phyloP scores from a whole-genome alignment of 2,329 filamentous ascomycete species.

The Nothopassalora personata region DNA sequence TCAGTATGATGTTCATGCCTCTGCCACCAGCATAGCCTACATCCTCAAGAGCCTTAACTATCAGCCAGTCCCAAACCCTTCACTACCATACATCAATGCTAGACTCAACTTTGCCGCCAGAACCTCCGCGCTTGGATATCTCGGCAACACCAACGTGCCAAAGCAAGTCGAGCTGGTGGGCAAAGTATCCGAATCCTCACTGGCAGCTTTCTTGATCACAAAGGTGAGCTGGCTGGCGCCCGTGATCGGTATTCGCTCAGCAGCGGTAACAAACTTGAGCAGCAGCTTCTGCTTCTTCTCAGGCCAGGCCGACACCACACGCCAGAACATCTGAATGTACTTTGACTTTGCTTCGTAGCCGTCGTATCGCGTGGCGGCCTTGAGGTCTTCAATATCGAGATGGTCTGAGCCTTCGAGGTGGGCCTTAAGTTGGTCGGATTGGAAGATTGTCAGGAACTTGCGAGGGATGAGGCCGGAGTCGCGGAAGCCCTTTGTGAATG shows the following conservation, averaged over 20 bases:
- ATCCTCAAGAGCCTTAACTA: background rate
- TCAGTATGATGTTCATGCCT: background rate
- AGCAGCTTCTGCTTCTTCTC: constrained; percentile 67
- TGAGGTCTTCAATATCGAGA: constrained; percentile 71
- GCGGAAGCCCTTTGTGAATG: constrained; percentile 75
- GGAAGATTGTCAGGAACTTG: constrained; percentile 51
- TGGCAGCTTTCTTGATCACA: constrained; percentile 70
- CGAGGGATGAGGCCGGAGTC: constrained; percentile 14
- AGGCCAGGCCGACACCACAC: constrained; percentile 63
- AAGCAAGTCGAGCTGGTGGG: constrained; percentile 93
- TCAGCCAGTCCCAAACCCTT: constrained; percentile 65
- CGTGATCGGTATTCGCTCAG: constrained; percentile 81
- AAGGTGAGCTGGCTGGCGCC: constrained; percentile 80
- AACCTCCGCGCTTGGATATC: constrained; percentile 67
- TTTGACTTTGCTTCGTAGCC: constrained; percentile 67
- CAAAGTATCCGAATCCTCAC: constrained; percentile 54
- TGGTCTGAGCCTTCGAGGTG: constrained; percentile 78
- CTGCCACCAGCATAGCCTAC: background rate
- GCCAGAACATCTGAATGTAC: constrained; percentile 78
- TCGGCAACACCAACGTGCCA: constrained; percentile 76
- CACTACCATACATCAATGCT: constrained; percentile 73
- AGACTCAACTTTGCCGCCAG: constrained; percentile 71
- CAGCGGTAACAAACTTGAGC: constrained; percentile 92
- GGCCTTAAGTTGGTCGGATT: constrained; percentile 63
- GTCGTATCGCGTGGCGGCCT: constrained; percentile 69